Percentiles rank a stretch among this genome's conserved stretches.
These are phyloP conservation scores for Blastocystis hominis DNA, from an alignment of 352 stramenopile species.

Conservation along the genomic window DNA sequence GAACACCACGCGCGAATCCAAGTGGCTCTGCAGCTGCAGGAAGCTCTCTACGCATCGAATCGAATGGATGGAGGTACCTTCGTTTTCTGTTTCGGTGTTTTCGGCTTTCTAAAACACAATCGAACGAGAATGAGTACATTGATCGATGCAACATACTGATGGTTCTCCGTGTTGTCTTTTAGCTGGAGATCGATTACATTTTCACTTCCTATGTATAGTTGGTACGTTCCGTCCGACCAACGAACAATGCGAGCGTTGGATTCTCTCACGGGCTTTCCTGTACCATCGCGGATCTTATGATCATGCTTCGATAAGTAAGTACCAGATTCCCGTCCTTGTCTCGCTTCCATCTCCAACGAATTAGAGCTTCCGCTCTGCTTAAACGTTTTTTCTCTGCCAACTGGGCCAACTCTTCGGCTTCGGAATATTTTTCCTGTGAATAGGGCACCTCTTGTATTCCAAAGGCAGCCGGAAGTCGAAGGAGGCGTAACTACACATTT, in stretches of 20 bases:
- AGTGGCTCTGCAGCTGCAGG: conserved; percentile 11
- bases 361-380: conserved; percentile 7
- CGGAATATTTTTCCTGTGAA: conserved; percentile 4
- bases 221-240: conserved; percentile 41
- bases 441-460: conserved; percentile 11
- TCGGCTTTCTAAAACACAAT: conserved; percentile 7
- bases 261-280: conserved; percentile 13
- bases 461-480: conserved; percentile 24
- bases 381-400: conserved; percentile 34
- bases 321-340: conserved; percentile 12
- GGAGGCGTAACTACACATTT: conserved; percentile 6
- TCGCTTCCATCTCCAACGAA: conserved; percentile 52
- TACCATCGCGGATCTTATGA: conserved; percentile 21
- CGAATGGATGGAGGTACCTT: neutral
- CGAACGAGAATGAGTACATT: neutral
- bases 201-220: conserved; percentile 13
- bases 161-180: conserved; percentile 24
- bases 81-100: neutral
- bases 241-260: conserved; percentile 34
- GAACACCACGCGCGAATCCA: conserved; percentile 8
- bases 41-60: neutral
- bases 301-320: neutral
- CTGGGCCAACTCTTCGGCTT: conserved; percentile 15
- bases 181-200: conserved; percentile 50
- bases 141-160: conserved; percentile 5